These are phyloP conservation scores for Funneliformis mosseae DNA, from an alignment of 192 early-diverging fungal genomes.

Conservation along the genomic window DNA sequence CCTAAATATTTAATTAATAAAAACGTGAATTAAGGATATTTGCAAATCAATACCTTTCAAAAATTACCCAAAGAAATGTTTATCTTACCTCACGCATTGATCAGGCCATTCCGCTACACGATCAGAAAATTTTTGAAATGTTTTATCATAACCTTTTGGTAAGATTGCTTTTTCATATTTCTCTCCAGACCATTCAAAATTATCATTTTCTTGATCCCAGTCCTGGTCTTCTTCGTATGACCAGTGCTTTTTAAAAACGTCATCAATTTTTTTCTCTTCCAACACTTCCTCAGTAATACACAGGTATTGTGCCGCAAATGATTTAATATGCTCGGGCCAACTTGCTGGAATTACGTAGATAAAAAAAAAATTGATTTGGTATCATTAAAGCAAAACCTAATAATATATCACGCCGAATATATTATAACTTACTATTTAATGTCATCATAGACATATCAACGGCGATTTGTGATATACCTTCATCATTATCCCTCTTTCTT, in stretches of 20 bases:
- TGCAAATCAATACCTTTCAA: slow-evolving; percentile 1
- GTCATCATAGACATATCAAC: not conserved
- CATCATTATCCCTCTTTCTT: not conserved
- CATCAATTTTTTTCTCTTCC: slow-evolving; percentile 45
- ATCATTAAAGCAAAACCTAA: not conserved
- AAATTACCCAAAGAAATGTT: not conserved
- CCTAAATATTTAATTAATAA: slow-evolving; percentile 32
- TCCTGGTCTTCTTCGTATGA: slow-evolving; percentile 50
- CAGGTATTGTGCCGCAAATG: slow-evolving; percentile 55
- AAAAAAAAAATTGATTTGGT: not conserved
- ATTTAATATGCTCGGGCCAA: slow-evolving; percentile 41
- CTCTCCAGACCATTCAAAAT: slow-evolving; percentile 72
- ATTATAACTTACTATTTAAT: not conserved
- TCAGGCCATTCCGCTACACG: slow-evolving; percentile 72
- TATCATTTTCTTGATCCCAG: slow-evolving; percentile 36
- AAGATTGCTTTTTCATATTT: slow-evolving; percentile 75
- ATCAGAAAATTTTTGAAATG: slow-evolving; percentile 80
- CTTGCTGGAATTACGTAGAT: not conserved
- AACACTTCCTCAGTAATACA: slow-evolving; percentile 58
- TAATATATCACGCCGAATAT: not conserved
- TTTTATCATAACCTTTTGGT: slow-evolving; percentile 75
- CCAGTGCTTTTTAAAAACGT: slow-evolving; percentile 44
- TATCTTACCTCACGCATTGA: slow-evolving; percentile 72
- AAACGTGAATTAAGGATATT: not conserved
- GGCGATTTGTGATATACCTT: not conserved